A percentile compares a stretch with the other conserved stretches of the same genome.
phyloP scores from a whole-genome alignment of 1,139 yeast species.

The Geotrichum klebahnii region DNA sequence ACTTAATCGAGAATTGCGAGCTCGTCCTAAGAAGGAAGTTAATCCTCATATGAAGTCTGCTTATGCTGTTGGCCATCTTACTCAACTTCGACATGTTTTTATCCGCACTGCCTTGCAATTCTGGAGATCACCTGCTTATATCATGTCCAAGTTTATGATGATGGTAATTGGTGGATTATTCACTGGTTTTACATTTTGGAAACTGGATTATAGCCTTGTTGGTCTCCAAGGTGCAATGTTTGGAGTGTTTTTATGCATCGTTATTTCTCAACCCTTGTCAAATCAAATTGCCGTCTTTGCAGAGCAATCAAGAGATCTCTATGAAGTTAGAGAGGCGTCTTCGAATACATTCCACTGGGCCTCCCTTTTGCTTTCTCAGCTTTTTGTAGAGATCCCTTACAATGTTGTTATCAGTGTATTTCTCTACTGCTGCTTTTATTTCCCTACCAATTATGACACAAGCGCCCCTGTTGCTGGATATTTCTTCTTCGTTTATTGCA shows the following conservation, averaged over 20 bases:
- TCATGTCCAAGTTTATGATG: conserved; percentile 27
- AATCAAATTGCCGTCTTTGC: conserved; percentile 60
- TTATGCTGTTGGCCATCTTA: conserved; percentile 33
- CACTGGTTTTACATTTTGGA: conserved; percentile 54
- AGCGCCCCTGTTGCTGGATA: conserved; percentile 51
- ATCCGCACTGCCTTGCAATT: conserved; percentile 39
- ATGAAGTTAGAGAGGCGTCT: conserved; percentile 59
- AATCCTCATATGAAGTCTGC: conserved; percentile 22
- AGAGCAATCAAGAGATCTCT: conserved; percentile 52
- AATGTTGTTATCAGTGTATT: conserved; percentile 50
- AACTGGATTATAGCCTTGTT: conserved; percentile 46
- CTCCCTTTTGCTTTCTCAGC: conserved; percentile 50
- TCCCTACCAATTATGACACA: conserved; percentile 51
- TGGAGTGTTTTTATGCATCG: conserved; percentile 49
- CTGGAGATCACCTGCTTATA: conserved; percentile 42
- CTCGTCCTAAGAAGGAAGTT: conserved; percentile 33
- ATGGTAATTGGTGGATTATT: conserved; percentile 45
- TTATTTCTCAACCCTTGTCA: conserved; percentile 51
- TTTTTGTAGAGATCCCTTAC: conserved; percentile 54
- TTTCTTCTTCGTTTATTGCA: conserved; percentile 50
- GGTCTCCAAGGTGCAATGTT: conserved; percentile 54
- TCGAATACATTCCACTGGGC: conserved; percentile 68
- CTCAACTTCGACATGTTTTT: conserved; percentile 40
- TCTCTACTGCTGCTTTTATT: conserved; percentile 53
- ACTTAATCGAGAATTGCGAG: conserved; percentile 40